These are phyloP conservation scores for Chenopodium quinoa DNA, from an alignment of 148 eudicot species.

Conservation along the genomic window DNA sequence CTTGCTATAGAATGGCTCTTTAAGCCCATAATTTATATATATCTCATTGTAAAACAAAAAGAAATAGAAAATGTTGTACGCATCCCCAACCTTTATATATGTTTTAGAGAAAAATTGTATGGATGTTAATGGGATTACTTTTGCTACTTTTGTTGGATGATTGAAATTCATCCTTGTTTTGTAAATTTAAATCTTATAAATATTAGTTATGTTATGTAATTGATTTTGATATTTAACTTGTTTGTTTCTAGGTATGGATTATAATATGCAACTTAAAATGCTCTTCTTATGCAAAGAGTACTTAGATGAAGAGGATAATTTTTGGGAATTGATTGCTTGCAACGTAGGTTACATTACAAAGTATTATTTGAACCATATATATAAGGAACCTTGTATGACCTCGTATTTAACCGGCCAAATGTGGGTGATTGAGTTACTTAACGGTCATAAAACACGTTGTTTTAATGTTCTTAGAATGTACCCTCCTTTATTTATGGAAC, in stretches of 20 bases:
- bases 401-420: neutral
- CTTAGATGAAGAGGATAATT: neutral
- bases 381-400: neutral
- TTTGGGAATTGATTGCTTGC: slow-evolving; percentile 1
- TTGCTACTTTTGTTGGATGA: neutral
- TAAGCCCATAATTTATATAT: too few species aligned
- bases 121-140: neutral
- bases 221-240: neutral
- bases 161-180: neutral
- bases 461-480: too few species aligned
- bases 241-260: slow-evolving; percentile 7
- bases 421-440: neutral
- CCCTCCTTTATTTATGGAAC: too few species aligned
- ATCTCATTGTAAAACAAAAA: too few species aligned
- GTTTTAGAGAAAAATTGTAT: too few species aligned
- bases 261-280: neutral
- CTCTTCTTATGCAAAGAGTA: neutral
- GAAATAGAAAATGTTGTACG: too few species aligned
- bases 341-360: neutral
- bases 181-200: neutral
- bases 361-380: neutral
- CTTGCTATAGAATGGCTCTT: too few species aligned
- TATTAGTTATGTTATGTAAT: neutral
- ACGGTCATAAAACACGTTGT: neutral
- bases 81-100: too few species aligned